Conservation (phyloP, 805 yeast species). For the Teunomyces panamensis region DNA sequence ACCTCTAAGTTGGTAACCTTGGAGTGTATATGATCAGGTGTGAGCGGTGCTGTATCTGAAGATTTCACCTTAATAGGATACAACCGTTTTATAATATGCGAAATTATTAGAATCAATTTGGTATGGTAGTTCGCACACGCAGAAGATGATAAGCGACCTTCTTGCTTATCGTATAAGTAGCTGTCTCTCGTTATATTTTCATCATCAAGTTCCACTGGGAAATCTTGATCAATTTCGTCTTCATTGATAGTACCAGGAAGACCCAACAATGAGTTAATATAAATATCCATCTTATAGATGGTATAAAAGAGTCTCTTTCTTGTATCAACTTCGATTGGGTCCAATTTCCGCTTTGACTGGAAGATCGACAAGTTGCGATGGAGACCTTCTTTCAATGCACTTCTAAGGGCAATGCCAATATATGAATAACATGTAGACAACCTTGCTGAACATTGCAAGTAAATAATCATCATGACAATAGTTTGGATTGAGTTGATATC, state of each 20-base stretch:
- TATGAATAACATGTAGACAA: slow-evolving; percentile 85
- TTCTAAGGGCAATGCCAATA: slow-evolving; percentile 81
- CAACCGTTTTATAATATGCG: slow-evolving; percentile 65
- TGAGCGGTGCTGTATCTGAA: slow-evolving; percentile 11
- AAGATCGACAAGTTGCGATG: slow-evolving; percentile 63
- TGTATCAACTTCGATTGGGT: slow-evolving; percentile 79
- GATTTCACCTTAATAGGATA: slow-evolving; percentile 64
- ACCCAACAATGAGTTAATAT: slow-evolving; percentile 83
- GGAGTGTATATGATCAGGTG: slow-evolving; percentile 37
- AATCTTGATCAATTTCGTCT: slow-evolving; percentile 82
- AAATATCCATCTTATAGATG: slow-evolving; percentile 85
- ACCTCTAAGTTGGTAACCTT: slow-evolving; percentile 62
- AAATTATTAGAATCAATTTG: slow-evolving; percentile 63
- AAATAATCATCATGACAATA: slow-evolving; percentile 79
- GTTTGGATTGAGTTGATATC: slow-evolving; percentile 83
- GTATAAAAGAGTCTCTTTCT: slow-evolving; percentile 87
- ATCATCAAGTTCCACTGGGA: slow-evolving; percentile 83
- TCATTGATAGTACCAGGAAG: slow-evolving; percentile 74
- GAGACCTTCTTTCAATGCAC: slow-evolving; percentile 78
- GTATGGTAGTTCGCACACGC: slow-evolving; percentile 88
- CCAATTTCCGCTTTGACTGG: slow-evolving; percentile 48
- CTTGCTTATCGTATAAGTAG: slow-evolving; percentile 45
- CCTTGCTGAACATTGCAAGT: slow-evolving; percentile 84
- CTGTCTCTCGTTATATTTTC: slow-evolving; percentile 74
- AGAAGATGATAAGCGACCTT: slow-evolving; percentile 60